Conservation (phyloP, 1,139 yeast genomes). For the Taiozyma sp. region DNA sequence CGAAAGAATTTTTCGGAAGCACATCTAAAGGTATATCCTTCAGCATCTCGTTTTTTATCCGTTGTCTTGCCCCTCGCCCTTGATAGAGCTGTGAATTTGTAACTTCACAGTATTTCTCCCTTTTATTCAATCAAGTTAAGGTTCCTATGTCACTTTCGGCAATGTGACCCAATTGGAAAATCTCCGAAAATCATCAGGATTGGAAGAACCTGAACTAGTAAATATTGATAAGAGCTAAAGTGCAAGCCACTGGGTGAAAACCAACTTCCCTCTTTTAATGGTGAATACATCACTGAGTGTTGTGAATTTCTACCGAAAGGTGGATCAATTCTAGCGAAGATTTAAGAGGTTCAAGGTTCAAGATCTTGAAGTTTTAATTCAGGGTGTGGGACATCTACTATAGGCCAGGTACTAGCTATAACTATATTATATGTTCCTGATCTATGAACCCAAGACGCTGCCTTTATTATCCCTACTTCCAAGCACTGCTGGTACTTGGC, state of each 20-base stretch:
- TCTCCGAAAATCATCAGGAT: not conserved
- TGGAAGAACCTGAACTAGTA: no score
- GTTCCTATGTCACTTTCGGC: slow-evolving; percentile 3
- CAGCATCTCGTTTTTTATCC: not conserved
- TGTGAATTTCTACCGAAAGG: not conserved
- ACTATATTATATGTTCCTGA: no score
- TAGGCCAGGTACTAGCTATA: no score
- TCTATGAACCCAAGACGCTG: no score
- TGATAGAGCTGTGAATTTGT: not conserved
- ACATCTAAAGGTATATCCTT: slow-evolving; percentile 1
- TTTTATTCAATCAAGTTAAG: slow-evolving; percentile 1
- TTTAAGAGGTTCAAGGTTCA: no score
- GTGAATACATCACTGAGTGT: no score
- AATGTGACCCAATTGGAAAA: slow-evolving; percentile 1
- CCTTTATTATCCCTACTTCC: no score
- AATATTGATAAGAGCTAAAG: not conserved
- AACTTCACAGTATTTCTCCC: no score
- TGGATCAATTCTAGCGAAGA: not conserved
- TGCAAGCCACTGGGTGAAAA: no score
- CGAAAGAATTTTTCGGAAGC: not conserved
- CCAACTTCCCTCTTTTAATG: no score
- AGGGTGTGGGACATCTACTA: no score
- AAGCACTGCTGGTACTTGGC: not conserved
- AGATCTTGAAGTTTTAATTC: no score
- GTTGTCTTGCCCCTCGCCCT: not conserved